A percentile compares a stretch with the other conserved stretches of the same genome.
Evolutionary conservation across 140 eudicot species (phyloP).

Genomic region (Senecio squalidus): DNA sequence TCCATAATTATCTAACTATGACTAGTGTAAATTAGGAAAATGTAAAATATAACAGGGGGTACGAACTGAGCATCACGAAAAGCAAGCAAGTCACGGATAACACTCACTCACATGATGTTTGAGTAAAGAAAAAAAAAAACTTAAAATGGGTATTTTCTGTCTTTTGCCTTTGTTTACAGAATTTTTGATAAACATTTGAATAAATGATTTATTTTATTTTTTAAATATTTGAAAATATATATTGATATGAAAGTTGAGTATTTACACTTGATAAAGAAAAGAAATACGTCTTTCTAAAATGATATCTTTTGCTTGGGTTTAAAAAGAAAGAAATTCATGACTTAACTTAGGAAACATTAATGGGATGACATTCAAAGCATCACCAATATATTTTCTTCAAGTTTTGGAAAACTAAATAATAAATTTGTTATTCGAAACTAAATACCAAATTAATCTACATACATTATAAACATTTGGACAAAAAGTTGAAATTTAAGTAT

Average conservation of each 20-base stretch:
- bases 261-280: too few relatives aligned
- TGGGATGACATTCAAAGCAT: constrained; percentile 13
- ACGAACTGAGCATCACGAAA: constrained; percentile 20
- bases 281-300: too few relatives aligned
- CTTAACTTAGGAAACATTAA: constrained; percentile 7
- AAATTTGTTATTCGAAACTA: not conserved
- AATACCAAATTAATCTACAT: not conserved
- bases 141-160: constrained; percentile 8
- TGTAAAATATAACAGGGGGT: not conserved
- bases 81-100: constrained; percentile 23
- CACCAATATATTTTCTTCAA: constrained; percentile 9
- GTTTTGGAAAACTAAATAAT: not conserved
- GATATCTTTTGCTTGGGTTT: too few relatives aligned
- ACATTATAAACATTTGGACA: too few relatives aligned
- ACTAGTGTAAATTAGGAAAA: not conserved
- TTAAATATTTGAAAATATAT: not conserved
- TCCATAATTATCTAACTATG: not conserved
- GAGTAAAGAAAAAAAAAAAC: not conserved
- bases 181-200: not conserved
- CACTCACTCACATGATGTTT: constrained; percentile 16
- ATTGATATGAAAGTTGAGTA: not conserved
- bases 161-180: not conserved
- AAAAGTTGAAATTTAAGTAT: too few relatives aligned
- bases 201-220: not conserved
- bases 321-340: not conserved